Evolutionary conservation across 306 rosid species (phyloP).

Genomic region (Pterocarpus macrocarpus): DNA sequence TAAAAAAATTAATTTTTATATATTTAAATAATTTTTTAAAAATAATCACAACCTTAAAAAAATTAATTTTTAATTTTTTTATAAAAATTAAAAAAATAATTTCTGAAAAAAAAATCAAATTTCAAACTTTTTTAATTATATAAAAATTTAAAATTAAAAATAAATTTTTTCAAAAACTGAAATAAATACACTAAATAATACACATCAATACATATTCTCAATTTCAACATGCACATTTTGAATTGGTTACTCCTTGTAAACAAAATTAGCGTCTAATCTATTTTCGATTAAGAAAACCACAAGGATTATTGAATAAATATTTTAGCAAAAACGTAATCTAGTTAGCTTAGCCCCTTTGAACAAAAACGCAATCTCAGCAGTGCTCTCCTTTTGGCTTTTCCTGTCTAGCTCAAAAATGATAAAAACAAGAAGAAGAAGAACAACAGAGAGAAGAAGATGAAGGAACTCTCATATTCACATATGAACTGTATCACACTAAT

Average conservation of each 20-base stretch:
- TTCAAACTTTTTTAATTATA: no score
- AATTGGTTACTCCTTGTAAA: background rate
- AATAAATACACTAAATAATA: no score
- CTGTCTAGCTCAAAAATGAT: background rate
- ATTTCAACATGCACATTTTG: background rate
- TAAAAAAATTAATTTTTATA: no score
- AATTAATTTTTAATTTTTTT: no score
- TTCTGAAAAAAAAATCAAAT: no score
- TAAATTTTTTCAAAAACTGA: no score
- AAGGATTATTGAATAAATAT: background rate
- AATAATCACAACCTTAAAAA: no score
- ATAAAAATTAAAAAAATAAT: no score
- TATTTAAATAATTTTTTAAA: no score
- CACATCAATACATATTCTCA: background rate
- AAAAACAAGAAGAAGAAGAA: background rate
- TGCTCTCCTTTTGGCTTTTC: background rate
- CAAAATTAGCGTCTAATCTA: background rate
- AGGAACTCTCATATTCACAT: slow-evolving; percentile 28
- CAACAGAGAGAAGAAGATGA: background rate
- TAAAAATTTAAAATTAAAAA: no score
- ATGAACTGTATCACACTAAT: background rate
- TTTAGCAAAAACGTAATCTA: background rate
- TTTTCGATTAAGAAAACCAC: background rate
- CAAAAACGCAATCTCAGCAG: background rate
- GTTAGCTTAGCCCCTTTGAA: background rate